Percentiles rank a stretch among this genome's conserved stretches.
Evolutionary conservation across 2,329 filamentous ascomycete genomes (phyloP).

Genomic region (Pestalotiopsis sp.): DNA sequence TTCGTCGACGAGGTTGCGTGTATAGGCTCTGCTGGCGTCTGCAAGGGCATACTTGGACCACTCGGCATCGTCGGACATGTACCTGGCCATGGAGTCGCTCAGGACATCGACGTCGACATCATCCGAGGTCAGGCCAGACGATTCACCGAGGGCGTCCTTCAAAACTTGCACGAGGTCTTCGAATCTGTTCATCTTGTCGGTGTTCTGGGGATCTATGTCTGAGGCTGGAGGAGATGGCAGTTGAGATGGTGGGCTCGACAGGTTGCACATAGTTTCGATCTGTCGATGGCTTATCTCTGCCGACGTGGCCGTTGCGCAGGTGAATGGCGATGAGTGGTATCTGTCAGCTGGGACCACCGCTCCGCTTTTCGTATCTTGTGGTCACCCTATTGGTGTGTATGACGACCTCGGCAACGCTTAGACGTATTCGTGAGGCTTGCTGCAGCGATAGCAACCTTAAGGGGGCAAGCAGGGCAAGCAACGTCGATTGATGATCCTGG

Average conservation of each 20-base stretch:
- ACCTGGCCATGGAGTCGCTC: constrained; percentile 72
- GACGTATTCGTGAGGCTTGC: background rate
- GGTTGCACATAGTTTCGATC: constrained; percentile 7
- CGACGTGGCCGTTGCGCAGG: background rate
- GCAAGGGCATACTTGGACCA: constrained; percentile 78
- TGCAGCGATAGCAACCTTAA: background rate
- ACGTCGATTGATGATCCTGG: background rate
- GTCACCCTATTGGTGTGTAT: background rate
- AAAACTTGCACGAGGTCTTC: constrained; percentile 73
- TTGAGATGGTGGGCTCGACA: background rate
- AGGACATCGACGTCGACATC: constrained; percentile 79
- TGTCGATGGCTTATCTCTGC: background rate
- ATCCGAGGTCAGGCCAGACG: constrained; percentile 78
- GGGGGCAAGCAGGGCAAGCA: background rate
- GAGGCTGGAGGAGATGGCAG: background rate
- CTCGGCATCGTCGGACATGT: constrained; percentile 68
- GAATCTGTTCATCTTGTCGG: constrained; percentile 51
- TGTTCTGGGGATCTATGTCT: background rate
- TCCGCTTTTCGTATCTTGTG: constrained; percentile 14
- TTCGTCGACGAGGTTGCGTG: constrained; percentile 85
- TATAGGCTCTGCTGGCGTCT: constrained; percentile 74
- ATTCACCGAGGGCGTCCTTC: constrained; percentile 74
- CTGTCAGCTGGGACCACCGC: constrained; percentile 2
- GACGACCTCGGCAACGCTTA: constrained; percentile 8
- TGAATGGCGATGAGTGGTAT: background rate